Evolutionary conservation across 352 stramenopile species (phyloP), one percentile per base, ranked within the genome.

Genomic region (Globisporangium acanthophoron): DNA sequence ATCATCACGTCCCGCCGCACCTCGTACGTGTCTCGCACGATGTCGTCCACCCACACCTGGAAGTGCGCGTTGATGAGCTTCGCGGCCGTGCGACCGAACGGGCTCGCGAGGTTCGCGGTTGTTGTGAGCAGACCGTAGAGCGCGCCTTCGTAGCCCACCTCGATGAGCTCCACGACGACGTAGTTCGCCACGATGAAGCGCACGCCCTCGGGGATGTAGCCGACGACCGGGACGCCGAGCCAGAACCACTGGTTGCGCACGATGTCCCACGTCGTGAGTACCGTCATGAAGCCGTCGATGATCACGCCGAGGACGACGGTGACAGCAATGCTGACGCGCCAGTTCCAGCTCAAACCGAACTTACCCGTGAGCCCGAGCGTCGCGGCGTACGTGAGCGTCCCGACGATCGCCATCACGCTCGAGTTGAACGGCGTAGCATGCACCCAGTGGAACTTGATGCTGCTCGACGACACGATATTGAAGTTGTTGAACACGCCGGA

Each of bases 231-330:
- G 6, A 85, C 73, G 27, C 73, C 74, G 16, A 82, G 74, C 74
- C 71, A 87, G 56, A 87, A 80, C 73, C 74, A 87, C 48, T 83
- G 77, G 54, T 69, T 85, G 41, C 77, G 74, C 31, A 77, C 54
- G 15, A 84, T 47, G 29, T 76, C 58, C 74, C 77, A 87, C 3
- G 70, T 70, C 5, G 75, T 74, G 1, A 85, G 43, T 62, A 86
- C 77, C n/a, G 71, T 86, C 66, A 82, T 75, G 31, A 80, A 53
- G 15, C 53, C 69, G 40, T 88, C 78, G 3, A 79, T 67, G 0
- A 65, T 18, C n/a, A 87, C 5, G 62, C 71, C 6, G 67, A 65
- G 39, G 8, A 82, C 54, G 37, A 80, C 65, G 1, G 71, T 83
- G 18, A 70, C 37, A 5, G 63, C 58, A 33, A 80, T 84, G 18